A percentile compares a stretch with the other conserved stretches of the same genome.
phyloP scores from a whole-genome alignment of 2,329 filamentous ascomycete genomes.

The Colletotrichum sp. region DNA sequence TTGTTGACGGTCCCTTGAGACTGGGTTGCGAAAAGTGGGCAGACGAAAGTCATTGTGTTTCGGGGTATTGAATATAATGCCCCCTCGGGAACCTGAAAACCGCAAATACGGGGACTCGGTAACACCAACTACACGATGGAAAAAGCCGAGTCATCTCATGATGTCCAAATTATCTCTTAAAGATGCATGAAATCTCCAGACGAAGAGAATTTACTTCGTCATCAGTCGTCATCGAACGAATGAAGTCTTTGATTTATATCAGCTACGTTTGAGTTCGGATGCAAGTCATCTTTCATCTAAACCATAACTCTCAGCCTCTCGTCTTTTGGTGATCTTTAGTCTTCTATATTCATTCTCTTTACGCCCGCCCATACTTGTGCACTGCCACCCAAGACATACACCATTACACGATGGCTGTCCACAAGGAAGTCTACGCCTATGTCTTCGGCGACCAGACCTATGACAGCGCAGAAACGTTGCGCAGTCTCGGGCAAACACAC shows the following conservation, averaged over 20 bases:
- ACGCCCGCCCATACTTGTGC: neutral
- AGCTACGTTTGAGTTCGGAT: neutral
- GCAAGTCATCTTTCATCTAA: neutral
- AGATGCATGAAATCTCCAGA: neutral
- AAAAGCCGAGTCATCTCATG: neutral
- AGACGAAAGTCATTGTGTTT: neutral
- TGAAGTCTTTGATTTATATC: neutral
- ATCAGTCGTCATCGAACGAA: neutral
- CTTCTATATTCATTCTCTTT: neutral
- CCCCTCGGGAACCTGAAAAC: neutral
- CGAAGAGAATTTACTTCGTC: neutral
- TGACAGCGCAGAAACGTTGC: neutral
- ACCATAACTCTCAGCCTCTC: neutral
- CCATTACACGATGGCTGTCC: neutral
- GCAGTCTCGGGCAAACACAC: neutral
- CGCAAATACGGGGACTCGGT: neutral
- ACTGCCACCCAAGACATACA: neutral
- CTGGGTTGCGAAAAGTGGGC: neutral
- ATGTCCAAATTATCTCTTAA: neutral
- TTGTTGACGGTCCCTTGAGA: neutral
- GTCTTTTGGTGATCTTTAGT: neutral
- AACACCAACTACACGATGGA: neutral
- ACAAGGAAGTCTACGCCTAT: neutral
- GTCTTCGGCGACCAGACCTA: slow-evolving; percentile 8
- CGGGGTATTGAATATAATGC: neutral